Evolutionary conservation across 2,329 filamentous ascomycete species (phyloP).

Genomic region (Aspergillus brunneoviolaceus): DNA sequence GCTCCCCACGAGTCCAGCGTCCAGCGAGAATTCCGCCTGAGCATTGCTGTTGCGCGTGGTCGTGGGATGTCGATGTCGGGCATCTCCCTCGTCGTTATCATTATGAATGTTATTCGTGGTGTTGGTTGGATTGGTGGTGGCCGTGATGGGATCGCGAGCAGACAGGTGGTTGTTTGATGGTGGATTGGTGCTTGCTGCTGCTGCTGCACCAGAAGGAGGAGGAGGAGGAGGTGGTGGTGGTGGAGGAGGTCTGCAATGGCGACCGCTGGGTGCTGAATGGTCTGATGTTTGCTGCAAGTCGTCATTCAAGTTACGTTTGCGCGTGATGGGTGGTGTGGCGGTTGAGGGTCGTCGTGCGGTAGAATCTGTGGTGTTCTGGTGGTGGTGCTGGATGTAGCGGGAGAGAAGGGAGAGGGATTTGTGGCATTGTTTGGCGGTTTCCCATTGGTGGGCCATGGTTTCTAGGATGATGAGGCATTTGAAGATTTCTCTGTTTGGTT

Average conservation of each 20-base stretch:
- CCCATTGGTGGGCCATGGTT: conserved; percentile 41
- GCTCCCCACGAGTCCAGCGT: neutral
- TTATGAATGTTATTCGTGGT: neutral
- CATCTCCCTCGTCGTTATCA: too few species aligned
- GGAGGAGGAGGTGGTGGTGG: too few species aligned
- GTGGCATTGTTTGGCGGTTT: conserved; percentile 42
- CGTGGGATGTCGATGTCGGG: too few species aligned
- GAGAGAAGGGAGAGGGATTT: conserved; percentile 36
- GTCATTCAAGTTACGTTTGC: neutral
- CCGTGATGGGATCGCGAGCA: neutral
- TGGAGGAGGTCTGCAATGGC: neutral
- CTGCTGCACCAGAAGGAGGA: too few species aligned
- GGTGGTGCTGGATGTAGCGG: conserved; percentile 26
- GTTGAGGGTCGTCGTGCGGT: neutral
- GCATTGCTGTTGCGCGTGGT: neutral
- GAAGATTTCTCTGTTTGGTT: conserved; percentile 33
- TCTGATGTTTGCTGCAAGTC: neutral
- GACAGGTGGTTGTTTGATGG: neutral
- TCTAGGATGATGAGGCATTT: conserved; percentile 33
- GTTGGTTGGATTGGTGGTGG: neutral
- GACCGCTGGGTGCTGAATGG: neutral
- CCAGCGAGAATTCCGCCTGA: neutral
- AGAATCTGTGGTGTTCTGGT: neutral
- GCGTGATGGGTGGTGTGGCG: neutral
- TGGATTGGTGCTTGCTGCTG: too few species aligned